Evolutionary conservation across 192 early-diverging fungal genomes (phyloP), one percentile per base, ranked within the genome.

Genomic region (Mortierella alpina): DNA sequence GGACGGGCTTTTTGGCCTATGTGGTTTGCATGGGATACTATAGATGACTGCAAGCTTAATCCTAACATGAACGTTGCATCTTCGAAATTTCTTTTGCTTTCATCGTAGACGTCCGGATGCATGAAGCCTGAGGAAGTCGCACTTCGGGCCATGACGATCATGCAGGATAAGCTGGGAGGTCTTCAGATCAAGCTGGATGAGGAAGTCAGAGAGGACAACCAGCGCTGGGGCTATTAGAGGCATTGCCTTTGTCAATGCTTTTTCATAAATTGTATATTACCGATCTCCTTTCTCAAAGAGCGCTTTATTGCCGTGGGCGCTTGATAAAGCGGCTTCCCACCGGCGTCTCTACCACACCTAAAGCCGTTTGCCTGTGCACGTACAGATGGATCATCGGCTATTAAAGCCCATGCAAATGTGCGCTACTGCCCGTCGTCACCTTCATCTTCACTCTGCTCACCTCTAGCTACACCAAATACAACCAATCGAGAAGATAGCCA

Each of bases 111-210:
- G 9, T 89, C 93, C 44, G 94, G 94, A 50, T 91, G 89, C 56
- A 82, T 95, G 75, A 84, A 88, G 48, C 92, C 94, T 8, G 92
- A 93, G 78, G 86, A 87, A 6, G 89, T 95, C 18, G 89, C 93
- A 20, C 84, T 86, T 42, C 88, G 85, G 69, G 92, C 90, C 4
- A 91, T 93, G 66, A 86, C 90, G 6, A 90, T 90, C 45, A 73
- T 95, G 70, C 88, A 91, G 54, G 94, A 93, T 56, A 93, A 93
- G 62, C 89, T 95, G 53, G 90, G 87, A 20, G 87, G 85, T 22
- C 70, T 94, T 60, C 90, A 92, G 73, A 89, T 93, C 47, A 79
- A 79, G 64, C 59, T 79, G 44, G 76, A 79, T 42, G 76, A 79
- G 14, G 76, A 79, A 20, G 66, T 79, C 64, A 79, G 72, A 47